Conservation (phyloP, 495 filamentous ascomycete genomes). For the Jackrogersella minutella region DNA sequence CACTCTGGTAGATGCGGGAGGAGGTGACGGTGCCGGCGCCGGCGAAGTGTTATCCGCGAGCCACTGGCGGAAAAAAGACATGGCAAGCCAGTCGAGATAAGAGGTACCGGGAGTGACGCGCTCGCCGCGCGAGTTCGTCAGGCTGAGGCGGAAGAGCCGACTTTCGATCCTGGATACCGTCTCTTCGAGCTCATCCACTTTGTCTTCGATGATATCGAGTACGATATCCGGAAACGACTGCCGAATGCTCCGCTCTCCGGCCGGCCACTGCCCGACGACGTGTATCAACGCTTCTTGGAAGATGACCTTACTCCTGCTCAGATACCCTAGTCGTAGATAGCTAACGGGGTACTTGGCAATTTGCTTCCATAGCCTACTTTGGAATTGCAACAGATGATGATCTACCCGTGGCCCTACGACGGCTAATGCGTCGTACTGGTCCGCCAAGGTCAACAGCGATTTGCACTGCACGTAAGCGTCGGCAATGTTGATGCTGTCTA, state of each 20-base stretch:
- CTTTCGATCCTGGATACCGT: conserved; percentile 72
- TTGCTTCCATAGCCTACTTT: conserved; percentile 87
- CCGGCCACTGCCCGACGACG: conserved; percentile 91
- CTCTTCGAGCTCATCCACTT: conserved; percentile 83
- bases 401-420: conserved; percentile 91
- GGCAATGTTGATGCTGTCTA: conserved; percentile 86
- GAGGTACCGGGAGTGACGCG: conserved; percentile 77
- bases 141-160: conserved; percentile 78
- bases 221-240: conserved; percentile 74
- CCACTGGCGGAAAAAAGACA: conserved; percentile 89
- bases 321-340: conserved; percentile 88
- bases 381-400: conserved; percentile 90
- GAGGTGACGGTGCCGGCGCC: conserved; percentile 59
- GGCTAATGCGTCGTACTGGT: conserved; percentile 88
- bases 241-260: conserved; percentile 76
- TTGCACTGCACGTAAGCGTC: conserved; percentile 93
- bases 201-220: conserved; percentile 88
- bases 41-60: conserved; percentile 85
- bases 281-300: conserved; percentile 91
- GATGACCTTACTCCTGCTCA: conserved; percentile 83
- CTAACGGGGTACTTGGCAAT: conserved; percentile 92
- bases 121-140: conserved; percentile 82
- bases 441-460: conserved; percentile 79
- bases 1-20: conserved; percentile 39
- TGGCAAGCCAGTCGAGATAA: conserved; percentile 87